Evolutionary conservation across 345 rosid genomes (phyloP), one percentile per base, ranked within the genome.

Genomic region (Reutealis trisperma): DNA sequence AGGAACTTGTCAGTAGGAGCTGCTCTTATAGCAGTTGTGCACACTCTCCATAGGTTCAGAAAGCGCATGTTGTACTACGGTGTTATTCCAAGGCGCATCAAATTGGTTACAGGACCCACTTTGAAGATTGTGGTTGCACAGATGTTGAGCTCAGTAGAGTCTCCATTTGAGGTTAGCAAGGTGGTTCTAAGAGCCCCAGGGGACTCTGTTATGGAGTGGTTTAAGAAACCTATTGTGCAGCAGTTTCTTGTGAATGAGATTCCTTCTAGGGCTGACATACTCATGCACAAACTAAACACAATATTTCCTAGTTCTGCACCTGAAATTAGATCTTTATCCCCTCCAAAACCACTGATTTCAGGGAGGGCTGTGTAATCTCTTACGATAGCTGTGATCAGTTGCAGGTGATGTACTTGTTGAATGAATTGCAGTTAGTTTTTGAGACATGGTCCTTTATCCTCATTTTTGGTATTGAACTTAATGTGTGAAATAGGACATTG

Each of bases 1-100:
- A 88, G 99, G 79, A 94, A 92, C 83, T 80, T 96, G 66, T 96
- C 98, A 0, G 94, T 96, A 18, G 99, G 99, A 84, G 99, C 99
- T 22, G 97, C 99, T 47, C 95, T 94, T 34, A 83, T 96, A 81
- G 99, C 99, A 0, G 99, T 90, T 66, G 97, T 88, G 47, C 99
- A 96, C 85, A 92, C 98, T 25, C 93, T 94, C 49, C 99, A 96
- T 80, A 86, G 98, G 82, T 94, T 96, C 85, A 87, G 99, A 78
- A 96, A 96, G 86, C 82, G 98, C 37, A 92, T 92, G 99, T 80
- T 96, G 75, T 96, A 91, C 78, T 94, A 96, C 4, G 99, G 99
- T 18, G 95, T 92, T 42, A 85, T 94, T 52, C 99, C 99, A 2
- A 87, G 98, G 79, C 95, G 97, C 25, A 92, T 96, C 73, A 96